A percentile compares a stretch with the other conserved stretches of the same genome.
phyloP scores from a whole-genome alignment of 1,284 basidiomycete genomes.

The Puccinia brachypodii region DNA sequence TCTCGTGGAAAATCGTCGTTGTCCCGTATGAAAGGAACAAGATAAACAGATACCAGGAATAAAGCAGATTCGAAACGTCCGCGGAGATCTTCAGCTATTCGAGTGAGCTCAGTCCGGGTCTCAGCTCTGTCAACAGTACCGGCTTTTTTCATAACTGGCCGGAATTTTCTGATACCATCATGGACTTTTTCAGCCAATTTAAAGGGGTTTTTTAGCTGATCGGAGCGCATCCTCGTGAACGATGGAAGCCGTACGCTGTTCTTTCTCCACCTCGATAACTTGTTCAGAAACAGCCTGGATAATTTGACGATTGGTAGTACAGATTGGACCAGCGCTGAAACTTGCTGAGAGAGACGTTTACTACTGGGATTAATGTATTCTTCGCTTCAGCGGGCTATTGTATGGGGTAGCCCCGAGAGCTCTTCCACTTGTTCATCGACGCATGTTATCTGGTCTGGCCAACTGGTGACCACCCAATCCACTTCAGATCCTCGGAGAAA shows the following conservation, averaged over 20 bases:
- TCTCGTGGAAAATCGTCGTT: neutral
- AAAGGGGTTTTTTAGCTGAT: neutral
- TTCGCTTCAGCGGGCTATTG: neutral
- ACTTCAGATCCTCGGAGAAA: no score
- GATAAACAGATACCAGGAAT: neutral
- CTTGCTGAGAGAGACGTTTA: no score
- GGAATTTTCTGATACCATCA: neutral
- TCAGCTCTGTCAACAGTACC: neutral
- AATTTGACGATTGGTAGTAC: neutral
- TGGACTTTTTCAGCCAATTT: neutral
- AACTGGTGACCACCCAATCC: no score
- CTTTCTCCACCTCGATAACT: neutral
- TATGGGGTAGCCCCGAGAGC: no score
- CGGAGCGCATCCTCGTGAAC: neutral
- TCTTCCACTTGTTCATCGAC: no score
- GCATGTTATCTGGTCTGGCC: no score
- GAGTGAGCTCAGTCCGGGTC: neutral
- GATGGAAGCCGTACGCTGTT: neutral
- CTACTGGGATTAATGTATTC: no score
- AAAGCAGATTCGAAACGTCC: neutral
- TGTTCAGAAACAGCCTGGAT: neutral
- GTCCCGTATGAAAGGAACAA: neutral
- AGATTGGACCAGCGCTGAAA: no score
- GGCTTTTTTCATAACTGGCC: neutral
- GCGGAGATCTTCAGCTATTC: neutral